phyloP scores from a whole-genome alignment of 371 early-diverging fungal genomes.

The Circinella umbellata region DNA sequence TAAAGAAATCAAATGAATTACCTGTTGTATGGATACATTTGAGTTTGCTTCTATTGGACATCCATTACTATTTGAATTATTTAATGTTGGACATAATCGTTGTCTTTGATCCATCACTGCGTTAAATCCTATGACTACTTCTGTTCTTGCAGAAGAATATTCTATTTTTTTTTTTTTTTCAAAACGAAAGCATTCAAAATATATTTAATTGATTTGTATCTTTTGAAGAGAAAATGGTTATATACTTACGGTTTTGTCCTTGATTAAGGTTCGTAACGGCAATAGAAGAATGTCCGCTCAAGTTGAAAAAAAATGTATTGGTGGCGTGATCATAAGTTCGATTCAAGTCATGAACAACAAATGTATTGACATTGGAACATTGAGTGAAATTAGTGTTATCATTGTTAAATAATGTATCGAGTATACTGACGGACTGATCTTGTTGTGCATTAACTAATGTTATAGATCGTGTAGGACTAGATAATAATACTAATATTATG shows the following conservation, averaged over 20 bases:
- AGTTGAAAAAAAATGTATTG: slow-evolving; percentile 3
- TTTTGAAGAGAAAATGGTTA: too few species aligned
- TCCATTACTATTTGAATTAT: slow-evolving; percentile 1
- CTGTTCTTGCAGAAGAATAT: slow-evolving; percentile 14
- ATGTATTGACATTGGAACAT: not conserved
- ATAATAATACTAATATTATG: not conserved
- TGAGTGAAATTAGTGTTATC: not conserved
- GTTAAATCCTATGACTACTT: slow-evolving; percentile 12
- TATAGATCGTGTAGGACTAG: not conserved
- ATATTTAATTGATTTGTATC: too few species aligned
- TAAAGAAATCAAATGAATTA: not conserved
- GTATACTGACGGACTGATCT: not conserved
- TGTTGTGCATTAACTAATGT: not conserved
- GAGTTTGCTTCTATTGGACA: slow-evolving; percentile 21
- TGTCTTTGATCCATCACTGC: slow-evolving; percentile 7
- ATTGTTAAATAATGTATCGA: not conserved
- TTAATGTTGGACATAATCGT: slow-evolving; percentile 21
- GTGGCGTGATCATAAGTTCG: slow-evolving; percentile 3
- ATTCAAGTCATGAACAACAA: not conserved
- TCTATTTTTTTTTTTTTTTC: not conserved
- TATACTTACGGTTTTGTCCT: slow-evolving; percentile 2
- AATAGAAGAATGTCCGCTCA: slow-evolving; percentile 1
- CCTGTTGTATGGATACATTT: slow-evolving; percentile 23
- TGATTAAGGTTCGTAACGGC: not conserved
- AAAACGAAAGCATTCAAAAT: too few species aligned